Evolutionary conservation across 768 basidiomycete genomes (phyloP), one percentile per base, ranked within the genome.

Genomic region (Xerocomellus chrysenteron): DNA sequence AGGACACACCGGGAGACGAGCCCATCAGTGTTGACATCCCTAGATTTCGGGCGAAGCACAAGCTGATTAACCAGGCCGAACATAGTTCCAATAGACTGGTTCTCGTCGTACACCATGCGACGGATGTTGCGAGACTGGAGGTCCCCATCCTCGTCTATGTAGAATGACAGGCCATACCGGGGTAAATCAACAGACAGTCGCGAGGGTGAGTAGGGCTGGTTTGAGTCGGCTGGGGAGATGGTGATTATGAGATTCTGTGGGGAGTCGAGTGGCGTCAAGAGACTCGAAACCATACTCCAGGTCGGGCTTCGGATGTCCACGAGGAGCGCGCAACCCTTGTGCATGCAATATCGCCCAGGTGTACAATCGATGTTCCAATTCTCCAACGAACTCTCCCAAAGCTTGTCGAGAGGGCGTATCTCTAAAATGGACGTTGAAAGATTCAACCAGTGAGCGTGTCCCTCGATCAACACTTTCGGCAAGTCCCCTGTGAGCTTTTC

Each of bases 31-130:
- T 17, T 24, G 17, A 44, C 24, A 2, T 21, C 33, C 33, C 36
- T 48, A 14, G 28, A 12, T 21, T 59, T 68, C 45, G 61, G 64
- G 19, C 77, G 70, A 47, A 81, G 71, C 6, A 82, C 69, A 17
- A 80, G 74, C 36, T 66, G 73, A 26, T 66, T 75, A 32, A 47
- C 36, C 36, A 83, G 59, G 21, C 81, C 82, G 39, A 80, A 71
- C 65, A 83, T 64, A 1, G 78, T 75, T 1, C 79, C 78, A 2
- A 65, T 66, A 1, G 73, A 78, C 55, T 82, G 82, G 30, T 66
- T 49, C 1, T 49, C 4, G 50, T 80, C 78, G 14, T 82, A 67
- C n/a, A 77, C 63, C 71, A 78, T 79, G 19, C 65, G 70, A 14
- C 73, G 73, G 36, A 79, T 67, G 36, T 78, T 78, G 16, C 59